phyloP scores from a whole-genome alignment of 1,284 basidiomycete species.

The Hymenochaete sp. region DNA sequence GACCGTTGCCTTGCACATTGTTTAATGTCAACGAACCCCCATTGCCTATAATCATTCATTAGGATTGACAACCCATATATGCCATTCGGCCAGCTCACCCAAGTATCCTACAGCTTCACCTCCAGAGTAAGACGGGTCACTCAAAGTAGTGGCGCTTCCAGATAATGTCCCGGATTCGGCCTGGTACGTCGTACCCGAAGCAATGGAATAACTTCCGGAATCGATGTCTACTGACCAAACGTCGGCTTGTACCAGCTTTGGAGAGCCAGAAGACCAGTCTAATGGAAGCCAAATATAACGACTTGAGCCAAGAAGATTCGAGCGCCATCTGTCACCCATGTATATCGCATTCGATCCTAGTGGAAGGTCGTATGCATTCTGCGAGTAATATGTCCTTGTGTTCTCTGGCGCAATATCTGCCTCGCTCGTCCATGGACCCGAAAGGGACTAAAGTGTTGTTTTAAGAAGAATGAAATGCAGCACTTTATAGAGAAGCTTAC shows the following conservation, averaged over 20 bases:
- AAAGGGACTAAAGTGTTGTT: constrained; percentile 35
- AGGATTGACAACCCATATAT: neutral
- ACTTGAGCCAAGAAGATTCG: constrained; percentile 46
- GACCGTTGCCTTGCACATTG: constrained; percentile 47
- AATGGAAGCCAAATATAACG: constrained; percentile 56
- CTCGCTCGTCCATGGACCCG: constrained; percentile 49
- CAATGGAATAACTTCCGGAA: constrained; percentile 43
- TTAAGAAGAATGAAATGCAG: neutral
- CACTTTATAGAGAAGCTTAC: constrained; percentile 26
- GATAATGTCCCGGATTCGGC: constrained; percentile 46
- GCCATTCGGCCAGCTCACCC: constrained; percentile 27
- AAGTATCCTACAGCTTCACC: constrained; percentile 48
- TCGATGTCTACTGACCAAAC: constrained; percentile 47
- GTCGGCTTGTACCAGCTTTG: constrained; percentile 47
- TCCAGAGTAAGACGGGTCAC: constrained; percentile 41
- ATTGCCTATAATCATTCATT: constrained; percentile 32
- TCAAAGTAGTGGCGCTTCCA: constrained; percentile 38
- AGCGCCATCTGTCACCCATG: constrained; percentile 59
- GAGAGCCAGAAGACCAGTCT: constrained; percentile 42
- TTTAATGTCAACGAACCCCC: constrained; percentile 51
- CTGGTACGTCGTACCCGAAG: constrained; percentile 46
- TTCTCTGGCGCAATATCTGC: constrained; percentile 45
- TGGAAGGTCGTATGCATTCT: constrained; percentile 49
- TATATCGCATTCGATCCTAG: constrained; percentile 46
- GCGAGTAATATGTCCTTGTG: constrained; percentile 51